A percentile compares a stretch with the other conserved stretches of the same genome.
phyloP scores from a whole-genome alignment of 106 monocot genomes.

The Ottelia alismoides region DNA sequence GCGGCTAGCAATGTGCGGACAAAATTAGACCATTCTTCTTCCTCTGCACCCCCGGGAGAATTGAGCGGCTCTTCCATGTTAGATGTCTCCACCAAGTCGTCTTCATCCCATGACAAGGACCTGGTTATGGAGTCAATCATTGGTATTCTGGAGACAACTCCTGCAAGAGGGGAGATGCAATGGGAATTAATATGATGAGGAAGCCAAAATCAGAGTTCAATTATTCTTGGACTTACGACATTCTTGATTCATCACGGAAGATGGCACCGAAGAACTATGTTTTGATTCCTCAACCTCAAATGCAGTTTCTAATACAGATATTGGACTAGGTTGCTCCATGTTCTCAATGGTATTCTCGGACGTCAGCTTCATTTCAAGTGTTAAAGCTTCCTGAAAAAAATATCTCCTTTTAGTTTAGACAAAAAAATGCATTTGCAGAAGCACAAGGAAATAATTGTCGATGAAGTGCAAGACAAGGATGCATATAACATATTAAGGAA shows the following conservation, averaged over 20 bases:
- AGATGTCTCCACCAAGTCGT: slow-evolving; percentile 2
- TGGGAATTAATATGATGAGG: not conserved
- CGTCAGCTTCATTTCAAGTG: not conserved
- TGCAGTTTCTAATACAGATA: slow-evolving; percentile 29
- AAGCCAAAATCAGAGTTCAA: not conserved
- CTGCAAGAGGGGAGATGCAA: slow-evolving; percentile 6
- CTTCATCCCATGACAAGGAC: slow-evolving; percentile 42
- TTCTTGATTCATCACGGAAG: slow-evolving; percentile 6
- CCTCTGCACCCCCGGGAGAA: slow-evolving; percentile 14
- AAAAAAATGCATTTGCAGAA: too few species aligned
- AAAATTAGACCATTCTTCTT: slow-evolving; percentile 36
- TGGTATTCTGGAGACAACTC: slow-evolving; percentile 39
- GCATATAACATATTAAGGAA: too few species aligned
- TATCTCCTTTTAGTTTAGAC: too few species aligned
- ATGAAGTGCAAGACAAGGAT: too few species aligned
- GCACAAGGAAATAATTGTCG: too few species aligned
- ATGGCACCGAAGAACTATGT: slow-evolving; percentile 17
- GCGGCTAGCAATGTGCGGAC: slow-evolving; percentile 46
- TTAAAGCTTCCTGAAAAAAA: not conserved
- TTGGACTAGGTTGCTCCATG: slow-evolving; percentile 35
- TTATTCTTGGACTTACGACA: not conserved
- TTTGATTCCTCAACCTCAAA: slow-evolving; percentile 19
- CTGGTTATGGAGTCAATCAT: slow-evolving; percentile 55
- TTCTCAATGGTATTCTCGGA: slow-evolving; percentile 11
- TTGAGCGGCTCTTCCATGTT: slow-evolving; percentile 7